These are phyloP conservation scores for Solanum appendiculatum DNA, from an alignment of 257 asterid species.

Conservation along the genomic window DNA sequence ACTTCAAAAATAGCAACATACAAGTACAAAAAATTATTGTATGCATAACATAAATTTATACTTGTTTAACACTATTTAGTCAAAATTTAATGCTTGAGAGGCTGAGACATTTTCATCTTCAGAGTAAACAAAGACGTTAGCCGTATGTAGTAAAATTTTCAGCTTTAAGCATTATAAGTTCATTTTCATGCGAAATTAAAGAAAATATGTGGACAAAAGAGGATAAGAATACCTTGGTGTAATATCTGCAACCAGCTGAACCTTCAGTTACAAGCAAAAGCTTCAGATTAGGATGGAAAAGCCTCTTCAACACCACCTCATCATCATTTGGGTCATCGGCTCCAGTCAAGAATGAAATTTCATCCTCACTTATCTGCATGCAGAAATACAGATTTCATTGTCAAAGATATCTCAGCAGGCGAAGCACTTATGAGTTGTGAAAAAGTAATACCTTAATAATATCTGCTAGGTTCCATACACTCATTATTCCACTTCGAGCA, in stretches of 20 bases:
- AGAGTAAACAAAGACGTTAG: background rate
- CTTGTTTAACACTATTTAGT: background rate
- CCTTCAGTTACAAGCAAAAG: conserved; percentile 86
- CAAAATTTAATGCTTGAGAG: background rate
- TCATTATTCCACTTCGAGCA: conserved; percentile 70
- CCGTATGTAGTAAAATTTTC: background rate
- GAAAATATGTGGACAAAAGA: background rate
- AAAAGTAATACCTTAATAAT: conserved; percentile 58
- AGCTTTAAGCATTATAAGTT: background rate
- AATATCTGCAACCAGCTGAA: conserved; percentile 76
- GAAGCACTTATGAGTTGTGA: background rate
- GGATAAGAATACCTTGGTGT: conserved; percentile 54
- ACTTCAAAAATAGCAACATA: background rate
- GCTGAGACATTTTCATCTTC: background rate
- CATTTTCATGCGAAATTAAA: background rate
- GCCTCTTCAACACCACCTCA: conserved; percentile 62
- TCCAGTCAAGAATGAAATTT: conserved; percentile 66
- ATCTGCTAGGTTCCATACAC: conserved; percentile 78
- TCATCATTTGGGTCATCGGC: conserved; percentile 64
- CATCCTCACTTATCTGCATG: conserved; percentile 80
- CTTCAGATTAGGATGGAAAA: conserved; percentile 63
- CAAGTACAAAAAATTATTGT: background rate
- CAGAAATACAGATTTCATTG: background rate
- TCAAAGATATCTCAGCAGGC: background rate
- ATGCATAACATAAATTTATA: background rate